These are phyloP conservation scores for Trametes meyenii DNA, from an alignment of 768 basidiomycete genomes.

Conservation along the genomic window DNA sequence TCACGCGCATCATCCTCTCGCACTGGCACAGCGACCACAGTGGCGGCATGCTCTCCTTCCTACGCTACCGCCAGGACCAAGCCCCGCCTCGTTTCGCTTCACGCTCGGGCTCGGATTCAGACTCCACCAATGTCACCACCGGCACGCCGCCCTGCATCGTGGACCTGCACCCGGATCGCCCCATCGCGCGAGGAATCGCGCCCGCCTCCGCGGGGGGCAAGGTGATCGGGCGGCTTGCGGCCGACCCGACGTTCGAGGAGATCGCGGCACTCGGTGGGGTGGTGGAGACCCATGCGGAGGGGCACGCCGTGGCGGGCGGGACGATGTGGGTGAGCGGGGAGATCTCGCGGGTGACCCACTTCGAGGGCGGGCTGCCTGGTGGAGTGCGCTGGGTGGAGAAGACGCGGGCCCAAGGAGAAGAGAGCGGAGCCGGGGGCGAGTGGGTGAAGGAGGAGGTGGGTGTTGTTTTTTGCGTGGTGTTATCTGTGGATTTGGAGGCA, in stretches of 20 bases:
- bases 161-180: conserved; percentile 80
- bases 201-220: conserved; percentile 45
- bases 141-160: conserved; percentile 45
- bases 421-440: too few species aligned
- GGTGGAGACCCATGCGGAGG: conserved; percentile 57
- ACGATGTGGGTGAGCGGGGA: conserved; percentile 81
- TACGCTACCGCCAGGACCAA: conserved; percentile 44
- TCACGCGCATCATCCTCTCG: conserved; percentile 71
- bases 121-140: too few species aligned
- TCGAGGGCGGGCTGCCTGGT: conserved; percentile 69
- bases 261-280: conserved; percentile 58
- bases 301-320: conserved; percentile 65
- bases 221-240: conserved; percentile 59
- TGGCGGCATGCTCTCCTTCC: conserved; percentile 61
- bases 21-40: conserved; percentile 67
- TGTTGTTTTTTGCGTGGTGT: not conserved
- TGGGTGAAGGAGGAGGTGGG: conserved; percentile 62
- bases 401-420: conserved; percentile 7
- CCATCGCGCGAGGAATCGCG: conserved; percentile 73
- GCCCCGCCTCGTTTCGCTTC: conserved; percentile 7
- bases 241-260: conserved; percentile 72
- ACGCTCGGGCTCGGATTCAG: too few species aligned
- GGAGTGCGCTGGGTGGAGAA: conserved; percentile 60
- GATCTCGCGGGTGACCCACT: conserved; percentile 70
- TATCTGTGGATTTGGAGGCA: too few species aligned